Evolutionary conservation across 192 early-diverging fungal species (phyloP).

Genomic region (Dispira parvispora): DNA sequence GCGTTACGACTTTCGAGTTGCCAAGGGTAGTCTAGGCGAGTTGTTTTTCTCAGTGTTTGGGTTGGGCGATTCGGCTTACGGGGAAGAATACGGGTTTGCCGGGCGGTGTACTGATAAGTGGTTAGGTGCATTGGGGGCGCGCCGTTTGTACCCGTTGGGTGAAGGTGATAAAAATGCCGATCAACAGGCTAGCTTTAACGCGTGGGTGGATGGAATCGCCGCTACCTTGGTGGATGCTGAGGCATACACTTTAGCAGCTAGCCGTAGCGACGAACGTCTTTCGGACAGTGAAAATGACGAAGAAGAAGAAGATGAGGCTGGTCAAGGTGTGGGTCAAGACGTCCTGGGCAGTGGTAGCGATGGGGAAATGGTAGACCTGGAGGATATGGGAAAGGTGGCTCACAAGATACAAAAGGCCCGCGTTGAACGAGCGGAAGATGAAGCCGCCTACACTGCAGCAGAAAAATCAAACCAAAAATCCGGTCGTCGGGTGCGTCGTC

Average conservation of each 20-base stretch:
- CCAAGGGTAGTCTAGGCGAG: slow-evolving; percentile 27
- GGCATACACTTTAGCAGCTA: slow-evolving; percentile 6
- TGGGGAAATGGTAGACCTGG: slow-evolving; percentile 55
- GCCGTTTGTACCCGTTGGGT: slow-evolving; percentile 38
- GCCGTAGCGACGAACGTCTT: slow-evolving; percentile 22
- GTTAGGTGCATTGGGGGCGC: slow-evolving; percentile 39
- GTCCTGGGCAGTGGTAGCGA: slow-evolving; percentile 26
- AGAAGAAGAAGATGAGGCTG: slow-evolving; percentile 29
- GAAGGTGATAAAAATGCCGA: slow-evolving; percentile 40
- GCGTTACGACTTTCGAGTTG: slow-evolving; percentile 43
- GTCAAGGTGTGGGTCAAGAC: slow-evolving; percentile 20
- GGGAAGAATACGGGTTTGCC: slow-evolving; percentile 36
- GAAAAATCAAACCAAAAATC: neutral
- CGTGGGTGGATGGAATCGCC: slow-evolving; percentile 19
- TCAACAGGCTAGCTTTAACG: slow-evolving; percentile 14
- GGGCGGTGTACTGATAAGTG: slow-evolving; percentile 38
- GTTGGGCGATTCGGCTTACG: slow-evolving; percentile 50
- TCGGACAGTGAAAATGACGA: slow-evolving; percentile 32
- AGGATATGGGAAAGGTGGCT: slow-evolving; percentile 53
- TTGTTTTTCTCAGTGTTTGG: slow-evolving; percentile 51
- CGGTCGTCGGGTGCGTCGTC: neutral
- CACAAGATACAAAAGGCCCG: slow-evolving; percentile 37
- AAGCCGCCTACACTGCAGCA: slow-evolving; percentile 21
- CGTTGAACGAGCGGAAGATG: slow-evolving; percentile 31
- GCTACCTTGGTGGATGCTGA: slow-evolving; percentile 25